Conservation (phyloP, 495 filamentous ascomycete species). For the Penicillium soppii region DNA sequence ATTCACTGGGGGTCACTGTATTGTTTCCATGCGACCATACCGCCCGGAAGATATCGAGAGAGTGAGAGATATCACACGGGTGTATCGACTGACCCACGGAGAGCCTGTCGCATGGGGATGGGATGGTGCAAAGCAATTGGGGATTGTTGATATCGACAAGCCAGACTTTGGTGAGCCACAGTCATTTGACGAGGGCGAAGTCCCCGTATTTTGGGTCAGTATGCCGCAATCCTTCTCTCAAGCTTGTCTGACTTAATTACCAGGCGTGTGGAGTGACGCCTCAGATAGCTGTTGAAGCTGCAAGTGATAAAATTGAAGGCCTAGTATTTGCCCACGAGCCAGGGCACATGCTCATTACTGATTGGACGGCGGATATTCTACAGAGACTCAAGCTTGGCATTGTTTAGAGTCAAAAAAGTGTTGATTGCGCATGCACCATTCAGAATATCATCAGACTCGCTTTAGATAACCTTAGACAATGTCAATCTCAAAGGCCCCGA, state of each 20-base stretch:
- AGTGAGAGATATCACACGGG: constrained; percentile 48
- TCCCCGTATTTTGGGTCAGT: constrained; percentile 54
- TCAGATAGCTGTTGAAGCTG: constrained; percentile 53
- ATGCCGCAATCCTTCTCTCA: not conserved
- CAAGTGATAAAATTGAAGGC: constrained; percentile 41
- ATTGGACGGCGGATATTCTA: constrained; percentile 30
- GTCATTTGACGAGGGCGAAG: constrained; percentile 34
- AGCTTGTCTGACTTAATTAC: not conserved
- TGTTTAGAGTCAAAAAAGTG: constrained; percentile 2
- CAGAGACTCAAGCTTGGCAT: constrained; percentile 9
- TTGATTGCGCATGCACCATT: not conserved
- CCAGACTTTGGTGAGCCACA: constrained; percentile 48
- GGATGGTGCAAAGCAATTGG: constrained; percentile 45
- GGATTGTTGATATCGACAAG: constrained; percentile 42
- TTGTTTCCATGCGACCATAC: constrained; percentile 59
- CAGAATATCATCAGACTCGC: not conserved
- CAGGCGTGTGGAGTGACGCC: constrained; percentile 59
- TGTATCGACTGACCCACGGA: constrained; percentile 50
- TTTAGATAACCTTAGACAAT: not conserved
- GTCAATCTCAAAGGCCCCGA: not conserved
- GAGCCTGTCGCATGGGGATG: constrained; percentile 61
- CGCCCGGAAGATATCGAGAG: constrained; percentile 37
- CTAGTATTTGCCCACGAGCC: constrained; percentile 54
- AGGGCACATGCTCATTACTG: constrained; percentile 55
- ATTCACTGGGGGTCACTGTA: constrained; percentile 46